A percentile compares a stretch with the other conserved stretches of the same genome.
These are phyloP conservation scores for Quercus dentata DNA, from an alignment of 306 rosid species.

Conservation along the genomic window DNA sequence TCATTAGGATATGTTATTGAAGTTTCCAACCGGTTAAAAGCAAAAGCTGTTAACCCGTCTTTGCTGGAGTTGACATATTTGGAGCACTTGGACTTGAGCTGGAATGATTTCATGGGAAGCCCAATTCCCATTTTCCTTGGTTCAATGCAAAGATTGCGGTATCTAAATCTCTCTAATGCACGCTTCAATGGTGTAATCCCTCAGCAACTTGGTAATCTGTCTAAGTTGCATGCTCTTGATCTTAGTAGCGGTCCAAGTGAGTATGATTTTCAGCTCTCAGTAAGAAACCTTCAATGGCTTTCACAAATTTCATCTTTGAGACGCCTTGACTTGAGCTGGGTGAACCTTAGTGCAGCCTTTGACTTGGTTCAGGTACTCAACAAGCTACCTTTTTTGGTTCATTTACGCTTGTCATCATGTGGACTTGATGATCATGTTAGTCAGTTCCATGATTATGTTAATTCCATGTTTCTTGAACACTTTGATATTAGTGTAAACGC, in stretches of 20 bases:
- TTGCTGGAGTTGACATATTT: constrained; percentile 7
- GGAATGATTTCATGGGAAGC: constrained; percentile 13
- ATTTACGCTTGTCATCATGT: constrained; percentile 15
- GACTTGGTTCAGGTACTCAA: constrained; percentile 12
- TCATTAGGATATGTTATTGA: not conserved
- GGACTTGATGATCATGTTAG: not conserved
- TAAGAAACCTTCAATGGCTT: not conserved
- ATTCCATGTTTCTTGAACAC: constrained; percentile 13
- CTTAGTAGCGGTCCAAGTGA: constrained; percentile 10
- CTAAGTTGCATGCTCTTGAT: not conserved
- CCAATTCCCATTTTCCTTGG: not conserved
- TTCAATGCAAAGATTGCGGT: not conserved
- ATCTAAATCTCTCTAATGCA: constrained; percentile 11
- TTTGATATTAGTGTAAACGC: not conserved
- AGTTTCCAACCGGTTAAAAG: not conserved
- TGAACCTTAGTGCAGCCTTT: not conserved
- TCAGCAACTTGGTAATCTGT: not conserved
- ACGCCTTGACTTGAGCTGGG: constrained; percentile 13
- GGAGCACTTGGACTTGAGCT: constrained; percentile 9
- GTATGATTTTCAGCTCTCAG: not conserved
- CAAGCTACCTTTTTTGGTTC: not conserved
- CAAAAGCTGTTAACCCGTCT: not conserved
- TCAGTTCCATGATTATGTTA: constrained; percentile 5
- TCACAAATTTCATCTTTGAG: not conserved
- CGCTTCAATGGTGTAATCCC: constrained; percentile 7